These are phyloP conservation scores for Botrytis deweyae DNA, from an alignment of 2,329 filamentous ascomycete species.

Conservation along the genomic window DNA sequence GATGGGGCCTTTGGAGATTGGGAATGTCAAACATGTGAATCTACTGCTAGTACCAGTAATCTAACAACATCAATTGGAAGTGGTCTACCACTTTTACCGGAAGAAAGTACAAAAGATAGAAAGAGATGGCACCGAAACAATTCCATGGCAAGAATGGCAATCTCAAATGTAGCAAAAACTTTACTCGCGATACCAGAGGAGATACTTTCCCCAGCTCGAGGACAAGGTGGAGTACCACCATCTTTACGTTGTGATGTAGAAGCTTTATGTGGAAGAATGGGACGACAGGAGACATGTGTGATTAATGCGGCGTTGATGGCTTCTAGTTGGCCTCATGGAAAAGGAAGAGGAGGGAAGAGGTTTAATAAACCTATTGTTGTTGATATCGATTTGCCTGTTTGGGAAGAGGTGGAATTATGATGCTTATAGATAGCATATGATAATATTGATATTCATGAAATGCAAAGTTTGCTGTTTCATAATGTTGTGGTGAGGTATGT, in stretches of 20 bases:
- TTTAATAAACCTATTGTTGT: conserved; percentile 83
- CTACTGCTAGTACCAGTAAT: background rate
- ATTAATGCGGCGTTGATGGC: conserved; percentile 78
- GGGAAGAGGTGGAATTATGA: conserved; percentile 35
- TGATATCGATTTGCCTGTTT: conserved; percentile 70
- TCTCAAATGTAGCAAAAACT: conserved; percentile 22
- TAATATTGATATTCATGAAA: background rate
- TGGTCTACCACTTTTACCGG: background rate
- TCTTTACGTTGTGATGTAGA: conserved; percentile 45
- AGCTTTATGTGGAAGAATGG: conserved; percentile 43
- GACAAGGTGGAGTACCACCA: conserved; percentile 45
- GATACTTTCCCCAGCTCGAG: conserved; percentile 31
- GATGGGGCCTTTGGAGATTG: conserved; percentile 40
- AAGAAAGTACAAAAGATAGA: background rate
- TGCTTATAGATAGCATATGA: background rate
- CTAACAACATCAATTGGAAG: background rate
- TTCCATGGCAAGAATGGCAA: conserved; percentile 17
- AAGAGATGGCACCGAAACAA: background rate
- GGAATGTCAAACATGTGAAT: background rate
- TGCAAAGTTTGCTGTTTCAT: background rate
- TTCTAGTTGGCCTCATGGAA: conserved; percentile 60
- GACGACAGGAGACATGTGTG: conserved; percentile 64
- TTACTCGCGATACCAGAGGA: conserved; percentile 25
- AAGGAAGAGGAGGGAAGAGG: conserved; percentile 53
- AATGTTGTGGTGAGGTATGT: background rate